Evolutionary conservation across 306 rosid species (phyloP), one percentile per base, ranked within the genome.

Genomic region (Albizia julibrissin): DNA sequence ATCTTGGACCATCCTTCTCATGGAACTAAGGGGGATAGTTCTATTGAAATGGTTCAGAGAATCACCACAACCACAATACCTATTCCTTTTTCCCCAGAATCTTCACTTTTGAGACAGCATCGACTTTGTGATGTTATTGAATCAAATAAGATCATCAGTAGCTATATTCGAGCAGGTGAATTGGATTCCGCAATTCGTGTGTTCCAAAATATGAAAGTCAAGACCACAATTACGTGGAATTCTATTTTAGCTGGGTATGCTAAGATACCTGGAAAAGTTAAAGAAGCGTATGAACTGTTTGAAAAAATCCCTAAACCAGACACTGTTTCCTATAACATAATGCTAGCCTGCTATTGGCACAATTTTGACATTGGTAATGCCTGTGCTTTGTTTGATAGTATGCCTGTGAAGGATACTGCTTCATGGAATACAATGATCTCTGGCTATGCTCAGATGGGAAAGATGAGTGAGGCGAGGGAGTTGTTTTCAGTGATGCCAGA

Each of bases 341-440:
- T 95, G 97, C 82, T 93, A 50, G 91, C 88, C 5, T 89, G 98
- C 83, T 79, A 87, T 76, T 81, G 74, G 79, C 84, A 79, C 42
- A 88, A 86, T 70, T 81, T 70, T 58, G 93, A 90, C 1, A 66
- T 89, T 78, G 81, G 76, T 39, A 70, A 87, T 54, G 97, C 95
- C 19, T 69, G 84, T 83, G 82, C 59, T 29, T 93, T 95, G 81
- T 95, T 95, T 76, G 75, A 85, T 2, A 52, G 49, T n/a, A 95
- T 95, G 89, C 90, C 91, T 0, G 81, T 88, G 34, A 95, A 83
- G 89, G 98, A 95, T 80, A 78, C 72, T 0, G 94, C 89, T 0
- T 93, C 98, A 19, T 93, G 98, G 98, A 95, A 93, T 65, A 93
- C 98, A 1, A 84, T 93, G 94, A 84, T 95, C 33, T 88, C 98